phyloP scores from a whole-genome alignment of 768 basidiomycete species.

The Xanthoconium stramineum region DNA sequence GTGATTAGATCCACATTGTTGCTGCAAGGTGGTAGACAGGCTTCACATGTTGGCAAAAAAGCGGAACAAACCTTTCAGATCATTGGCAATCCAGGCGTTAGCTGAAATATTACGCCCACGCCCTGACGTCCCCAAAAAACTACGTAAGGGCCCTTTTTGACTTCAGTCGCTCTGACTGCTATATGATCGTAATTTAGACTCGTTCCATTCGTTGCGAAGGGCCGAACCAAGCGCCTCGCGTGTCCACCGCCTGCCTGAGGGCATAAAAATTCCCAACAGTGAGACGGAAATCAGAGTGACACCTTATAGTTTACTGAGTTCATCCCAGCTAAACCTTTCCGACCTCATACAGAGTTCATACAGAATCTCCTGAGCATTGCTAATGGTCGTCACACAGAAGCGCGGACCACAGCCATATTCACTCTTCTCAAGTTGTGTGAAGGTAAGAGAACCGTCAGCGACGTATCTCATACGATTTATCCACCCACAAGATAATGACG shows the following conservation, averaged over 20 bases:
- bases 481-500: background rate
- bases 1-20: background rate
- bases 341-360: background rate
- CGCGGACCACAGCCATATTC: slow-evolving; percentile 2
- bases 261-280: background rate
- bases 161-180: background rate
- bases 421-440: slow-evolving; percentile 7
- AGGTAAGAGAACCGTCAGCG: background rate
- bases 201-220: too few species aligned
- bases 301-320: background rate
- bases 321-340: background rate
- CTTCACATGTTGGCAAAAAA: background rate
- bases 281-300: background rate
- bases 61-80: slow-evolving; percentile 5
- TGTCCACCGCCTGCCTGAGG: too few species aligned
- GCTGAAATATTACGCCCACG: slow-evolving; percentile 12
- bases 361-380: slow-evolving; percentile 2
- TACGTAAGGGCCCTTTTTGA: slow-evolving; percentile 2
- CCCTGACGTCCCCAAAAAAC: slow-evolving; percentile 2
- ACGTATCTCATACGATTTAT: background rate
- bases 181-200: too few species aligned
- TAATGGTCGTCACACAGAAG: background rate
- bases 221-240: too few species aligned
- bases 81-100: slow-evolving; percentile 20
- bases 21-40: background rate